Evolutionary conservation across 768 basidiomycete species (phyloP), one percentile per base, ranked within the genome.

Genomic region (Tylopilus rubrobrunneus): DNA sequence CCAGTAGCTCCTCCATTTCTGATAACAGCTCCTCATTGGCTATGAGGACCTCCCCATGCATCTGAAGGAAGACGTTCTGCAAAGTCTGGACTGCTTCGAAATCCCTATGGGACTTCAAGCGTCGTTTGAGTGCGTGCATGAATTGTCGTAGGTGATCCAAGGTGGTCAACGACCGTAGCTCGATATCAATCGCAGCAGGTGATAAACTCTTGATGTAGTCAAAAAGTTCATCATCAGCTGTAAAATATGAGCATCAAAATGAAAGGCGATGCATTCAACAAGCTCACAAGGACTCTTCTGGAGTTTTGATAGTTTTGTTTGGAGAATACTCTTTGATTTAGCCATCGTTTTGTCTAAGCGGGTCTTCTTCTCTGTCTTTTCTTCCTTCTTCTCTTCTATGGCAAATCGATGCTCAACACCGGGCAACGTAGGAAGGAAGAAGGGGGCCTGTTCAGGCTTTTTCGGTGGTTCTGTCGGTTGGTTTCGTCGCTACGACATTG

Each of bases 391-490:
- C 57, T 72, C 55, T 66, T 69, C 71, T 6, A 86, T 67, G 14
- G 83, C 88, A 67, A 98, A 96, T 17, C 91, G 81, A 17, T 84
- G 78, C 53, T 95, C 92, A 11, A 93, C 81, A 11, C 94, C 96
- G 5, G 89, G 87, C 11, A 98, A 72, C 1, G 94, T 92, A 21
- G 96, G 97, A 15, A 99, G 75, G 78, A 98, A 99, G 77, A 99
- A 99, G 0, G 97, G 97, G 1, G 94, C 96, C 55, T 92, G 82
- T 72, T 98, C 96, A 12, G 92, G 92, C 25, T 87, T 89, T 71
- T 98, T 98, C 7, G 94, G 93, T 0, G 94, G 83, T 58, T 97
- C 95, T 70, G 89, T 93, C 12, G 97, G 94, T 76, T 95, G 97
- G 69, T 98, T 98, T 51, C 97, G 86, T 80, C 89, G 87, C 88